Evolutionary conservation across 2,329 filamentous ascomycete genomes (phyloP).

Genomic region (Aureobasidium sp.): DNA sequence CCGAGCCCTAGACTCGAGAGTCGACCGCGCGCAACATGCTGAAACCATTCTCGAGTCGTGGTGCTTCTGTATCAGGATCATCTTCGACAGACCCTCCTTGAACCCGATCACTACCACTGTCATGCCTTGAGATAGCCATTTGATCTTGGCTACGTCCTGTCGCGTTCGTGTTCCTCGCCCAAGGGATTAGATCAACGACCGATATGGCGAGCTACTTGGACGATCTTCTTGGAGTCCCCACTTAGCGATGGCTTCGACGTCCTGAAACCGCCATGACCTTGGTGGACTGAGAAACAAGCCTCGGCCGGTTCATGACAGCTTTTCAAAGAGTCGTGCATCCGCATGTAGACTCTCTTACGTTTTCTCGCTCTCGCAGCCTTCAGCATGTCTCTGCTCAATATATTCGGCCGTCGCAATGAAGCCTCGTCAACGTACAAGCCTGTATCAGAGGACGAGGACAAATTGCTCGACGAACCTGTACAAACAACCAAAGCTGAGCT

Average conservation of each 20-base stretch:
- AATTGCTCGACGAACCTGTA: background rate
- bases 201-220: background rate
- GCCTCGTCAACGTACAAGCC: background rate
- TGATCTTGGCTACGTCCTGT: background rate
- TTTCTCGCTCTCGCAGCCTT: background rate
- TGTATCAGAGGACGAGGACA: slow-evolving; percentile 9
- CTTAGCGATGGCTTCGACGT: background rate
- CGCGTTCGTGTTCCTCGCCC: background rate
- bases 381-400: background rate
- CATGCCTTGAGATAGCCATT: background rate
- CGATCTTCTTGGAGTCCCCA: background rate
- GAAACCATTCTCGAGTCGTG: background rate
- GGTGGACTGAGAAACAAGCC: background rate
- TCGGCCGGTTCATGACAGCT: background rate
- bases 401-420: background rate
- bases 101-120: background rate
- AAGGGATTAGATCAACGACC: background rate
- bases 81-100: background rate
- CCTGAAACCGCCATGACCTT: slow-evolving; percentile 9
- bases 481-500: background rate
- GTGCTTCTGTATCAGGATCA: background rate
- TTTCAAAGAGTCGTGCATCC: background rate
- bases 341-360: background rate
- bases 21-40: background rate
- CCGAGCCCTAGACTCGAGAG: background rate